Evolutionary conservation across 2,329 filamentous ascomycete genomes (phyloP).

Genomic region (Colletotrichum chrysophilum): DNA sequence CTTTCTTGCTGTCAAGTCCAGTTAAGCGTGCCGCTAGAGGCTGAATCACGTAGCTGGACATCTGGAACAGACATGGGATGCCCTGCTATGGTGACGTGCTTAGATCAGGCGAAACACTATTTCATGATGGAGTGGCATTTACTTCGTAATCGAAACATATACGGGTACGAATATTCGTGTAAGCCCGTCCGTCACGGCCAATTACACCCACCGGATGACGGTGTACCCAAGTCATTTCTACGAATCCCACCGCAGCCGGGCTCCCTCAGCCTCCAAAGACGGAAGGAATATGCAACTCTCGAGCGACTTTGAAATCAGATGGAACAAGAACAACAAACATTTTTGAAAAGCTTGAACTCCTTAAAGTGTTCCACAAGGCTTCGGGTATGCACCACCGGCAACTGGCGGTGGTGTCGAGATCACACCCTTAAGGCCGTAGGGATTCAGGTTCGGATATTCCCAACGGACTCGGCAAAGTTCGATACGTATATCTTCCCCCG

Average conservation of each 20-base stretch:
- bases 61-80: background rate
- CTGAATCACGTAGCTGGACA: background rate
- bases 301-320: background rate
- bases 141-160: background rate
- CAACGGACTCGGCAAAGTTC: background rate
- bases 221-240: background rate
- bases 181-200: background rate
- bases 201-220: background rate
- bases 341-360: background rate
- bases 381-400: background rate
- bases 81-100: background rate
- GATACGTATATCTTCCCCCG: background rate
- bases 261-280: background rate
- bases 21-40: background rate
- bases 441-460: background rate
- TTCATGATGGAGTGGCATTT: background rate
- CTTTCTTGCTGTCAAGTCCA: background rate
- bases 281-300: background rate
- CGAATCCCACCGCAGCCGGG: background rate
- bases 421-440: constrained; percentile 8
- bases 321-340: background rate
- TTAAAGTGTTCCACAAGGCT: background rate
- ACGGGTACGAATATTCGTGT: background rate
- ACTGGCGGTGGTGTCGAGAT: background rate
- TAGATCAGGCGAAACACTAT: background rate